Evolutionary conservation across 495 filamentous ascomycete genomes (phyloP).

Genomic region (Daldinia concentrica): DNA sequence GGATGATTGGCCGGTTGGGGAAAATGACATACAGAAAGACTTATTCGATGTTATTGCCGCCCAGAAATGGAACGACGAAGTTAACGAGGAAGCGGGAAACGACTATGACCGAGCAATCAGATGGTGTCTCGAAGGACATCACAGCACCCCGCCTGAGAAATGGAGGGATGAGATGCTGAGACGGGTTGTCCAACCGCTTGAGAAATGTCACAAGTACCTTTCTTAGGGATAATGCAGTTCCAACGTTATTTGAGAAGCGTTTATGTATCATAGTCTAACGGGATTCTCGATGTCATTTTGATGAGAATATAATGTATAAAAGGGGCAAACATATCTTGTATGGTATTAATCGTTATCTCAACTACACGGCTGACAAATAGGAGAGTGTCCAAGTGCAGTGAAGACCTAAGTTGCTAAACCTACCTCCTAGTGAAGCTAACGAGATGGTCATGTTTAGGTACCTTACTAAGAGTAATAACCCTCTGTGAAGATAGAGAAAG

Average conservation of each 20-base stretch:
- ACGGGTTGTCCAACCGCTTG: background rate
- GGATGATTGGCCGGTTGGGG: background rate
- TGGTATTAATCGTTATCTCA: too few species aligned
- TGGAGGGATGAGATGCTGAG: background rate
- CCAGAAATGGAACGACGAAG: constrained; percentile 40
- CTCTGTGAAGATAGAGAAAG: too few species aligned
- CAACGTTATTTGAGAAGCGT: background rate
- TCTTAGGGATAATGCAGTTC: background rate
- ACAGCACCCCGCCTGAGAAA: background rate
- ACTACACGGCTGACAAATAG: too few species aligned
- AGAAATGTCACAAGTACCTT: background rate
- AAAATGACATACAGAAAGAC: background rate
- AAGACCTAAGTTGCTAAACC: too few species aligned
- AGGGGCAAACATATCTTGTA: too few species aligned
- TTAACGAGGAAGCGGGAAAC: constrained; percentile 47
- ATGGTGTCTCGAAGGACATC: constrained; percentile 49
- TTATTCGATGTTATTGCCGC: background rate
- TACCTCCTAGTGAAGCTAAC: too few species aligned
- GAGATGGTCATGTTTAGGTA: too few species aligned
- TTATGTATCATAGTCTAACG: too few species aligned
- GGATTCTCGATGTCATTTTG: too few species aligned
- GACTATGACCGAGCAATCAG: constrained; percentile 49
- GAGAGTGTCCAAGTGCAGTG: too few species aligned
- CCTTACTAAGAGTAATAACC: too few species aligned
- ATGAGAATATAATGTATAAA: too few species aligned